These are phyloP conservation scores for Pseudogymnoascus sp. DNA, from an alignment of 2,329 filamentous ascomycete species.

Conservation along the genomic window DNA sequence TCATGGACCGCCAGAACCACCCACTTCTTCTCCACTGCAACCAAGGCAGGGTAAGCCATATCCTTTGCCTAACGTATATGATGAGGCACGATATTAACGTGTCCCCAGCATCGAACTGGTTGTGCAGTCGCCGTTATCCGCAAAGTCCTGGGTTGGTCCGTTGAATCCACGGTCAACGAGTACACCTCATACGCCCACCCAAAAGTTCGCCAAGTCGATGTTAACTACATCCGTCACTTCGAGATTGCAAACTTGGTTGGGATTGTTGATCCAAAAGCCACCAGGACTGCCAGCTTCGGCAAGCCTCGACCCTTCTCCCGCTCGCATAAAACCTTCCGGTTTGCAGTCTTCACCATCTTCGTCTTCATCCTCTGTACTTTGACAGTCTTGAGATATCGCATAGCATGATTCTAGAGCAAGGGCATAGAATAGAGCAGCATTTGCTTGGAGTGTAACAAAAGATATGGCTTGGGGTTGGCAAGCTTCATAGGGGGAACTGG, in stretches of 20 bases:
- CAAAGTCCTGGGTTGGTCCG: slow-evolving; percentile 61
- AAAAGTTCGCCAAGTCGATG: slow-evolving; percentile 53
- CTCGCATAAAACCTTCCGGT: not conserved
- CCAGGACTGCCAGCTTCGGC: not conserved
- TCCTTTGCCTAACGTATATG: not conserved
- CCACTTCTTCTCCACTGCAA: slow-evolving; percentile 88
- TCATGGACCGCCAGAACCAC: slow-evolving; percentile 66
- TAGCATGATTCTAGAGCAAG: slow-evolving; percentile 6
- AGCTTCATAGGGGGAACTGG: slow-evolving; percentile 13
- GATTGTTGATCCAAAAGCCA: not conserved
- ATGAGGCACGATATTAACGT: slow-evolving; percentile 14
- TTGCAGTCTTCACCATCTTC: not conserved
- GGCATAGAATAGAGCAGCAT: not conserved
- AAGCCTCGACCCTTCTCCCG: not conserved
- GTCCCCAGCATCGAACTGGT: slow-evolving; percentile 68
- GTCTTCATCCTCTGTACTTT: slow-evolving; percentile 8
- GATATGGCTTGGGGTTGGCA: not conserved
- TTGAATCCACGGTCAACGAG: slow-evolving; percentile 58
- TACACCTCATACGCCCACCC: slow-evolving; percentile 60
- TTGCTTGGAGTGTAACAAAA: slow-evolving; percentile 4
- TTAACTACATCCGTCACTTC: slow-evolving; percentile 51
- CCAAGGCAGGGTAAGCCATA: slow-evolving; percentile 62
- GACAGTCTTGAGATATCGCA: slow-evolving; percentile 6
- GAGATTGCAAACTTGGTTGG: slow-evolving; percentile 34
- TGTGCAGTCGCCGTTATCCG: slow-evolving; percentile 78